phyloP scores from a whole-genome alignment of 2,329 filamentous ascomycete genomes.

The Aplosporella prunicola region DNA sequence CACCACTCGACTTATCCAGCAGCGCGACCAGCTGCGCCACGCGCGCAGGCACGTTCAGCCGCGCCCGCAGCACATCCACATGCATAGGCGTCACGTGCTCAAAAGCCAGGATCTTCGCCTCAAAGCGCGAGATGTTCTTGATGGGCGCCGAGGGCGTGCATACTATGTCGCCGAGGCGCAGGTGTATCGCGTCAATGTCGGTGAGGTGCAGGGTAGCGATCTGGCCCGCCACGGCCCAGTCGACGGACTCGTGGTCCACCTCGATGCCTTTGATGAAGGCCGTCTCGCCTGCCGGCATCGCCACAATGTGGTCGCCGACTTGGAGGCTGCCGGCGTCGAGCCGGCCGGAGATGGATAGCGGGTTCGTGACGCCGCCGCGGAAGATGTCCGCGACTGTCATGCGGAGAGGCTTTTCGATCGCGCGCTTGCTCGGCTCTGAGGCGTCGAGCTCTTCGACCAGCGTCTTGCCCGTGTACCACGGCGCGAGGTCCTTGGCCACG shows the following conservation, averaged over 20 bases:
- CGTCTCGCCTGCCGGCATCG: slow-evolving; percentile 72
- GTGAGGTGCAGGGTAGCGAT: slow-evolving; percentile 75
- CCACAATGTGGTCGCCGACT: slow-evolving; percentile 66
- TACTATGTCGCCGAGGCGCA: slow-evolving; percentile 73
- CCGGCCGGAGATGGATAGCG: slow-evolving; percentile 75
- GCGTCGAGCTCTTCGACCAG: slow-evolving; percentile 76
- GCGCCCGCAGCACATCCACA: slow-evolving; percentile 79
- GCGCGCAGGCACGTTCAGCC: slow-evolving; percentile 67
- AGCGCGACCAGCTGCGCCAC: slow-evolving; percentile 63
- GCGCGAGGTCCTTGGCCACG: slow-evolving; percentile 41
- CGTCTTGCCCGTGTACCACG: slow-evolving; percentile 75
- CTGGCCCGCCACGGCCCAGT: slow-evolving; percentile 91
- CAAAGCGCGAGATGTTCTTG: slow-evolving; percentile 61
- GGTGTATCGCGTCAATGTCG: slow-evolving; percentile 74
- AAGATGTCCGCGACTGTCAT: slow-evolving; percentile 86
- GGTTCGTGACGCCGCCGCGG: slow-evolving; percentile 66
- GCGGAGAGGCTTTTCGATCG: slow-evolving; percentile 69
- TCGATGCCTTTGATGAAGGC: slow-evolving; percentile 76
- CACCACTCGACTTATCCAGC: slow-evolving; percentile 69
- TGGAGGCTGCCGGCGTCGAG: slow-evolving; percentile 79
- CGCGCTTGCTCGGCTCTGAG: slow-evolving; percentile 63
- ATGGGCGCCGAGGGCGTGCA: slow-evolving; percentile 62
- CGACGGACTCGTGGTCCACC: slow-evolving; percentile 59
- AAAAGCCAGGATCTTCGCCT: slow-evolving; percentile 77
- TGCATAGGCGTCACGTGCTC: slow-evolving; percentile 82